Evolutionary conservation across 2,329 filamentous ascomycete genomes (phyloP), one percentile per base, ranked within the genome.

Genomic region (Thelonectria olida): DNA sequence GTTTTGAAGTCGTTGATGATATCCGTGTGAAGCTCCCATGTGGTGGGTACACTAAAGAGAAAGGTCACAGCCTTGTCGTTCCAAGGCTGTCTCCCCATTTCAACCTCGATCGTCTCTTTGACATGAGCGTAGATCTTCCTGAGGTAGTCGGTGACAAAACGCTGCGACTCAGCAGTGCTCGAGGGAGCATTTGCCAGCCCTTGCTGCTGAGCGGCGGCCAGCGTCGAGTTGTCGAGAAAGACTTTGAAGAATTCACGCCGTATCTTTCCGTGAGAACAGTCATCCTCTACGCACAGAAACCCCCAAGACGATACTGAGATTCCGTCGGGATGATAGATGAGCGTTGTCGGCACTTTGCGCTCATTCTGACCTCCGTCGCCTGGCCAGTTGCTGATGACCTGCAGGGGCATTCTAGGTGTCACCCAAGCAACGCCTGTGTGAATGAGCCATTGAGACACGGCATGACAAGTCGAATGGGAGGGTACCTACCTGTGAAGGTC

Each of bases 21-120:
- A 7, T 78, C 77, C 58, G 82, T 75, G 2, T 75, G 81, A 8
- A 34, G 31, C 31, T 76, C 78, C 85, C 85, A 88, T 0, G 85
- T 87, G 1, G 85, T 87, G 0, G 85, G 85, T 1, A 86, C 84
- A 47, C 82, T 84, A 72, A 87, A 87, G 7, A 86, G 73, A 64
- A 86, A 88, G 39, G 82, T 79, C 2, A 87, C 80, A 0, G 73
- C 73, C 54, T 83, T 77, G 38, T 69, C 71, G 13, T 67, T 68
- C 83, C 83, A 85, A 10, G 75, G 73, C 2, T 72, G 68, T 25
- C 75, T 73, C 0, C 79, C 80, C 6, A 77, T 74, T 45, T 80
- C 74, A 17, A 71, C 74, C 68, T 76, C 79, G 13, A 83, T 76
- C 0, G 76, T 79, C 38, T 81, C 78, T 55, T 81, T 81, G 44